Percentiles rank a stretch among this genome's conserved stretches.
Conservation (phyloP, 768 basidiomycete genomes). For the Lepiota subincarnata region DNA sequence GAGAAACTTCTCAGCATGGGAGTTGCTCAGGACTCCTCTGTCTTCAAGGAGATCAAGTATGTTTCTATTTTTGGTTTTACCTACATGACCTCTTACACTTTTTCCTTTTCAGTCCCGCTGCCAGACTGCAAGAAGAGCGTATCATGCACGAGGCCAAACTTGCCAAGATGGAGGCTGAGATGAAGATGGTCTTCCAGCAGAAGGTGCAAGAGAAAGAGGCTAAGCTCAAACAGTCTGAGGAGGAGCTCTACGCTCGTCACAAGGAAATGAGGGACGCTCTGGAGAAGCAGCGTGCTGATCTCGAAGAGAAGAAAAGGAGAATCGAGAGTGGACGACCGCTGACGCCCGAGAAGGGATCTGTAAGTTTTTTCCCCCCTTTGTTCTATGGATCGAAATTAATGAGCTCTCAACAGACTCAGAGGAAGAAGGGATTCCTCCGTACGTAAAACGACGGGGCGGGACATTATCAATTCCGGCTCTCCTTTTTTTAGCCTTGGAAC, state of each 20-base stretch:
- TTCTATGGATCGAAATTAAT: slow-evolving; percentile 15
- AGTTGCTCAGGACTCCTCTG: slow-evolving; percentile 93
- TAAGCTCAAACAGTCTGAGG: slow-evolving; percentile 98
- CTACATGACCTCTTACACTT: slow-evolving; percentile 15
- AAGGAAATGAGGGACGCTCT: slow-evolving; percentile 99
- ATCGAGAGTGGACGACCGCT: slow-evolving; percentile 92
- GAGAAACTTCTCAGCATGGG: slow-evolving; percentile 97
- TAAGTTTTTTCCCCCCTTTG: slow-evolving; percentile 36
- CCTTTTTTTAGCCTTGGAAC: slow-evolving; percentile 19
- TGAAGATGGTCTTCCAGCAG: slow-evolving; percentile 99
- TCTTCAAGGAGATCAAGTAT: slow-evolving; percentile 99
- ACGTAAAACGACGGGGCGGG: slow-evolving; percentile 36
- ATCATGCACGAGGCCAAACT: slow-evolving; percentile 95
- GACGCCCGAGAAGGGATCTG: slow-evolving; percentile 90
- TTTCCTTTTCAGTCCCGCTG: slow-evolving; percentile 69
- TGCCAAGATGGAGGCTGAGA: slow-evolving; percentile 99
- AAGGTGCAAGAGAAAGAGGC: slow-evolving; percentile 99
- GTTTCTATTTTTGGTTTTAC: slow-evolving; percentile 25
- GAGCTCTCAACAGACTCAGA: slow-evolving; percentile 40
- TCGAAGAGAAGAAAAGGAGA: slow-evolving; percentile 98
- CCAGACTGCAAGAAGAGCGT: slow-evolving; percentile 94
- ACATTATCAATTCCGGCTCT: slow-evolving; percentile 21
- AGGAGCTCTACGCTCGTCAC: slow-evolving; percentile 97
- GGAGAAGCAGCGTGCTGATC: slow-evolving; percentile 91
- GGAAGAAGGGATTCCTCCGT: slow-evolving; percentile 77